Conservation (phyloP, 2,329 filamentous ascomycete species). For the Akanthomyces muscarius region DNA sequence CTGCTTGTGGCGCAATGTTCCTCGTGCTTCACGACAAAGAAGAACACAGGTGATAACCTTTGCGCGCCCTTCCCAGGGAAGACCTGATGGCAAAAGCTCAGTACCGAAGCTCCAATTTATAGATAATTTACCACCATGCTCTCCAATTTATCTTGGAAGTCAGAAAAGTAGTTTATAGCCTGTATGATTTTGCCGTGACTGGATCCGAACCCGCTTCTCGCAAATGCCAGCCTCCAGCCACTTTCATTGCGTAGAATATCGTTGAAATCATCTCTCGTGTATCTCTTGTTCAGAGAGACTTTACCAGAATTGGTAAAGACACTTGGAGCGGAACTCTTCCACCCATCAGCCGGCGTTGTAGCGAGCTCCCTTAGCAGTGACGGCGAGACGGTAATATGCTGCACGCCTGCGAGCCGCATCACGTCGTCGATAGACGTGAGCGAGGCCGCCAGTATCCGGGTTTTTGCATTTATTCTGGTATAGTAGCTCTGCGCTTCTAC, state of each 20-base stretch:
- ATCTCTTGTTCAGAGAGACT: too few relatives aligned
- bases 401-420: conserved; percentile 52
- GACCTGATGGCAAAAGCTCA: too few relatives aligned
- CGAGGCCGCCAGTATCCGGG: conserved; percentile 53
- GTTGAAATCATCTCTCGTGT: conserved; percentile 18
- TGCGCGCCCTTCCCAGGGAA: too few relatives aligned
- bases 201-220: conserved; percentile 41
- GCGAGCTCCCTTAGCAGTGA: conserved; percentile 46
- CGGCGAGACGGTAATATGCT: conserved; percentile 58
- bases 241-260: conserved; percentile 36
- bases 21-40: background rate
- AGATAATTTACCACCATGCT: conserved; percentile 28
- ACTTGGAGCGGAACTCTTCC: conserved; percentile 22
- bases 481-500: conserved; percentile 52
- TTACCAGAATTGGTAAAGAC: background rate
- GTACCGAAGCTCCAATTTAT: background rate
- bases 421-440: conserved; percentile 55
- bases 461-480: conserved; percentile 35
- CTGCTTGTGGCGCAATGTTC: background rate
- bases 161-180: conserved; percentile 56
- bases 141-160: conserved; percentile 52
- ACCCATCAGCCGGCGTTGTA: conserved; percentile 30
- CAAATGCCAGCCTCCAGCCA: conserved; percentile 49
- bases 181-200: conserved; percentile 49
- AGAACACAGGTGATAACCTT: background rate